Evolutionary conservation across 768 basidiomycete species (phyloP).

Genomic region (Lactarius pseudohatsudake): DNA sequence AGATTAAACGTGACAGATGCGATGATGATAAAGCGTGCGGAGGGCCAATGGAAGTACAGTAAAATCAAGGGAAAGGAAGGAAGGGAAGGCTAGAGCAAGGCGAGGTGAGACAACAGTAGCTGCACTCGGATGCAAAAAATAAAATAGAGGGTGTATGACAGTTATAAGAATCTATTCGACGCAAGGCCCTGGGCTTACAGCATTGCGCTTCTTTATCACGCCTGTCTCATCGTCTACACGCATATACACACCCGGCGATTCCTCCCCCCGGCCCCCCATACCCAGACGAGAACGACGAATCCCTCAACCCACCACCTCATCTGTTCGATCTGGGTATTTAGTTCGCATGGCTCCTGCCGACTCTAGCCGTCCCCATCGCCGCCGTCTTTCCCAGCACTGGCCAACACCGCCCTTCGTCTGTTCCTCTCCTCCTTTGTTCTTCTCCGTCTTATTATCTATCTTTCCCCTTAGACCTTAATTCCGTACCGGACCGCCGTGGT

Average conservation of each 20-base stretch:
- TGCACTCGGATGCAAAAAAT: background rate
- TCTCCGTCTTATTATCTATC: background rate
- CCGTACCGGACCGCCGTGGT: slow-evolving; percentile 4
- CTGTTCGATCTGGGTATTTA: slow-evolving; percentile 1
- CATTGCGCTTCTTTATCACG: background rate
- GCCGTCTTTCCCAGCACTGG: background rate
- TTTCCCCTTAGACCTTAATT: background rate
- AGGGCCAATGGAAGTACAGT: background rate
- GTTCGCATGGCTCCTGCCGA: slow-evolving; percentile 12
- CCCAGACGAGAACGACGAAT: background rate
- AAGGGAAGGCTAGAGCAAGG: background rate
- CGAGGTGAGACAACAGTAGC: background rate
- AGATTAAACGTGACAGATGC: background rate
- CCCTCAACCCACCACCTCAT: background rate
- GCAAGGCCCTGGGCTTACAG: background rate
- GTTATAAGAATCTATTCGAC: background rate
- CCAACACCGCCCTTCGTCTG: slow-evolving; percentile 12
- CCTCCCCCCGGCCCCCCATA: slow-evolving; percentile 6
- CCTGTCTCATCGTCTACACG: background rate
- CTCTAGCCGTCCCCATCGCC: background rate
- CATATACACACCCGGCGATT: slow-evolving; percentile 17
- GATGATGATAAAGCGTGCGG: slow-evolving; percentile 1
- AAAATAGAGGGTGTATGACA: background rate
- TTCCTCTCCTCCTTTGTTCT: background rate
- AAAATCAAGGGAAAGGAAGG: background rate